These are phyloP conservation scores for Cryptomeria japonica DNA, from an alignment of 75 land plant genomes.

Conservation along the genomic window DNA sequence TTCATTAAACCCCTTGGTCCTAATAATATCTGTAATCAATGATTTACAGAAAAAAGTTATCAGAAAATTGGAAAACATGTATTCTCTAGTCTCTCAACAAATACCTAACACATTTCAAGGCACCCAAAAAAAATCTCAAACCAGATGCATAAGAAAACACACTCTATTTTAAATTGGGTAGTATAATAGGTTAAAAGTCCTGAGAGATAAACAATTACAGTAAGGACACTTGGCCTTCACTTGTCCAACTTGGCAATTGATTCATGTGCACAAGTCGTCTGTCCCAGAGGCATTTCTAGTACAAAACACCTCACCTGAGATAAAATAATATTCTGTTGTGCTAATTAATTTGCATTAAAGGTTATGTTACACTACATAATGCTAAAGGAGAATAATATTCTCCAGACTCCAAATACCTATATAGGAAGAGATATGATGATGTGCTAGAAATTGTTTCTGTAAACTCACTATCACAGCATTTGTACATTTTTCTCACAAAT, in stretches of 20 bases:
- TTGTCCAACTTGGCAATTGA: neutral
- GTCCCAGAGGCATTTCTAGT: neutral
- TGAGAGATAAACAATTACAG: neutral
- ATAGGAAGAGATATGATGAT: neutral
- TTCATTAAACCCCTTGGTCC: constrained; percentile 71
- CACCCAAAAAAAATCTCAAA: neutral
- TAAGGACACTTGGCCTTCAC: neutral
- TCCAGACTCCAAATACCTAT: neutral
- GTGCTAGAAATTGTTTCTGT: neutral
- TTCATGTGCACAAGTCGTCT: neutral
- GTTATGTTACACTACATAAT: neutral
- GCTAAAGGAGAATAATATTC: neutral
- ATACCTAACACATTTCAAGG: neutral
- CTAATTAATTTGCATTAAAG: neutral
- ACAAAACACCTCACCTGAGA: neutral
- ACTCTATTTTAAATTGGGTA: neutral
- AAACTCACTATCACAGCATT: neutral
- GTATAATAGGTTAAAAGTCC: neutral
- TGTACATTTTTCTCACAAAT: neutral
- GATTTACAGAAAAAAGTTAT: neutral
- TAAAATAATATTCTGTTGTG: neutral
- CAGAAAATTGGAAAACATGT: constrained; percentile 3
- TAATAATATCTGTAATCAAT: constrained; percentile 54
- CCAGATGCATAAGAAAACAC: neutral
- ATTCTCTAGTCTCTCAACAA: neutral